These are phyloP conservation scores for Wallemia ichthyophaga DNA, from an alignment of 1,284 basidiomycete species.

Conservation along the genomic window DNA sequence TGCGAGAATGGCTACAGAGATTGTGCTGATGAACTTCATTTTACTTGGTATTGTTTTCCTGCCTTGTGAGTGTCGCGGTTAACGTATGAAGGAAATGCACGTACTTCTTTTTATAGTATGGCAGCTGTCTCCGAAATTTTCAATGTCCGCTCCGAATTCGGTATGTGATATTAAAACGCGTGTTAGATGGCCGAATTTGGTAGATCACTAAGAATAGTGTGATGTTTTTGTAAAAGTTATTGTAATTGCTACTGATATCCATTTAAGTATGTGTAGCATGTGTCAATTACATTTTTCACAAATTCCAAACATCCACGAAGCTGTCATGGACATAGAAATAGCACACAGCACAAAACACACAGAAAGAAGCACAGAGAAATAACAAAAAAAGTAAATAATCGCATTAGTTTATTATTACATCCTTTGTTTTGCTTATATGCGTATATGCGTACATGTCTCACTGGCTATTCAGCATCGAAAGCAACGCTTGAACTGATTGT, in stretches of 20 bases:
- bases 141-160: background rate
- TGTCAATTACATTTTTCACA: no score
- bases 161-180: background rate
- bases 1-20: background rate
- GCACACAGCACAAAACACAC: no score
- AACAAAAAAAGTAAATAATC: background rate
- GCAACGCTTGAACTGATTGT: background rate
- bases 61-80: no score
- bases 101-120: background rate
- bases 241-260: no score
- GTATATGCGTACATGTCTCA: background rate
- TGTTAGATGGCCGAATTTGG: no score
- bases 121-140: background rate
- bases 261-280: no score
- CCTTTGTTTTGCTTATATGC: no score
- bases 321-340: background rate
- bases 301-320: background rate
- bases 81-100: background rate
- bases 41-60: no score
- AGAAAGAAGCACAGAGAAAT: no score
- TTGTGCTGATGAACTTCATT: no score
- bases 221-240: no score
- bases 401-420: no score
- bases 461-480: background rate
- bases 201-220: background rate